Evolutionary conservation across 2,329 filamentous ascomycete genomes (phyloP), one percentile per base, ranked within the genome.

Genomic region (Macrophomina tecta): DNA sequence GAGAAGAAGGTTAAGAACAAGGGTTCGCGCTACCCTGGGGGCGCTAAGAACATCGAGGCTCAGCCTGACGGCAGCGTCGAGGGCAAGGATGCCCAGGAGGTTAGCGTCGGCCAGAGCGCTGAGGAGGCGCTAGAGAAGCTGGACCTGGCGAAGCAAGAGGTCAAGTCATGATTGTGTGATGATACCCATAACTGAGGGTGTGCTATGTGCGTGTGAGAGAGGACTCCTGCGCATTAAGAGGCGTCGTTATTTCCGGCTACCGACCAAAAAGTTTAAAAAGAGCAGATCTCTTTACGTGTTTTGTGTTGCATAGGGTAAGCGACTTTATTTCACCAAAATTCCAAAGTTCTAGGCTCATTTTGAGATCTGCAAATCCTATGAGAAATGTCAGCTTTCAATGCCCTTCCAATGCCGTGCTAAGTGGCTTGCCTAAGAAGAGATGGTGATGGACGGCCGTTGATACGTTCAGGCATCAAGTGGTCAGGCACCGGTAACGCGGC

Each of bases 1-100:
- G 83, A 85, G 70, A 88, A 88, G 73, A 95, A 94, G 84, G 48
- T 63, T 36, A 67, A 67, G 65, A 88, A 94, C 73, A 89, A 90
- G 80, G 91, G 91, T 1, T 85, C 87, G 1, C 84, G 86, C 68
- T 86, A 89, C 75, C 90, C 89, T 0, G 86, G 86, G 62, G 74
- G 67, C 12, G 68, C 68, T 38, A 75, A 62, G 30, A 75, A 74
- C 56, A 76, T 83, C 5, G 78, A 80, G 68, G 79, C 77, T 1
- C 79, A 83, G 75, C 76, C 81, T 9, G 81, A 84, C 68, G 82
- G 82, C 0, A 77, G 78, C 69, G 76, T 83, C 1, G 79, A 82
- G 71, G 82, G 81, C 3, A 70, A 70, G 68, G 77, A 78, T 6
- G 81, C 81, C 69, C 76, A 76, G 3, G 74, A 76, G 63, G 78